These are phyloP conservation scores for Pinus albicaulis DNA, from an alignment of 75 land plant genomes.

Conservation along the genomic window DNA sequence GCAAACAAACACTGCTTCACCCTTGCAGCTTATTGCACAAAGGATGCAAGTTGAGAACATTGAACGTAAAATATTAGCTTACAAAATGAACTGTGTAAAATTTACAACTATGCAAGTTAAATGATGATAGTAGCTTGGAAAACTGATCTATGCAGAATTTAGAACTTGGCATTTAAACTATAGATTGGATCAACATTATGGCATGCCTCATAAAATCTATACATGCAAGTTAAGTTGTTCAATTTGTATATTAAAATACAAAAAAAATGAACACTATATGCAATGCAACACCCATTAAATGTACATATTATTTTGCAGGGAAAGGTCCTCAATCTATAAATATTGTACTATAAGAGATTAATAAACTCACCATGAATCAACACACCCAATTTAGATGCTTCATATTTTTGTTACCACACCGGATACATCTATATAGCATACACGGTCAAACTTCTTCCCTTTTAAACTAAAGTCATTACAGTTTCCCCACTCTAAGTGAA, in stretches of 20 bases:
- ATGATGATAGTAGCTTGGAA: not conserved
- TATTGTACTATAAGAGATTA: not conserved
- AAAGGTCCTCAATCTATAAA: not conserved
- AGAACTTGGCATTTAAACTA: not conserved
- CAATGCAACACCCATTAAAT: not conserved
- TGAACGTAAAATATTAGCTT: not conserved
- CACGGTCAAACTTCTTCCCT: not conserved
- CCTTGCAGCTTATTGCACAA: not conserved
- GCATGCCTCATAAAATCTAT: not conserved
- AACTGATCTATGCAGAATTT: not conserved
- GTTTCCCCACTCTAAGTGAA: not conserved
- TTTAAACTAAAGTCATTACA: not conserved
- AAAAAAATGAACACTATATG: constrained; percentile 3
- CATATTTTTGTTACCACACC: not conserved
- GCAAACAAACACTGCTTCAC: not conserved
- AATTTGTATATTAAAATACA: not conserved
- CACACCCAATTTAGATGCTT: not conserved
- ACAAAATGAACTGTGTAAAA: not conserved
- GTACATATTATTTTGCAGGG: constrained; percentile 5
- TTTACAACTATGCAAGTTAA: not conserved
- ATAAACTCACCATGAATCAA: constrained; percentile 7
- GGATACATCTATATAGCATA: not conserved
- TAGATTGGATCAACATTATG: not conserved
- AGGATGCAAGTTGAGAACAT: not conserved
- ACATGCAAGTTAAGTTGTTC: not conserved